Percentiles rank a stretch among this genome's conserved stretches.
Conservation (phyloP, 2,329 filamentous ascomycete genomes). For the Diaporthe aspalathi region DNA sequence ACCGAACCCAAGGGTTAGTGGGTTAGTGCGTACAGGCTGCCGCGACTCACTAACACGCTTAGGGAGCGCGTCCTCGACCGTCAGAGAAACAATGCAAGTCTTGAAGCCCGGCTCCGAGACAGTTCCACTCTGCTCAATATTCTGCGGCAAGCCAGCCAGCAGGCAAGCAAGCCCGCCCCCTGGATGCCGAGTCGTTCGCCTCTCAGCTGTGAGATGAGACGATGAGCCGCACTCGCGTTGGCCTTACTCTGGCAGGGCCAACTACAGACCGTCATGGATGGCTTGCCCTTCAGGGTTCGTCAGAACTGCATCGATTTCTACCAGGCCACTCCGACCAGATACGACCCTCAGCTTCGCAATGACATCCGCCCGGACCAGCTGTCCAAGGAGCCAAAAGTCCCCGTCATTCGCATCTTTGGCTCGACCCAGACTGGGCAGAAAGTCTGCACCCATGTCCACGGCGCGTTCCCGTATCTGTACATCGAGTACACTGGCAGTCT, state of each 20-base stretch:
- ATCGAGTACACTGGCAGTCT: slow-evolving; percentile 83
- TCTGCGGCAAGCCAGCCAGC: neutral
- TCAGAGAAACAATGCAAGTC: neutral
- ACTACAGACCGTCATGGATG: slow-evolving; percentile 60
- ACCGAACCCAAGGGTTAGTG: neutral
- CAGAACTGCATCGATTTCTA: slow-evolving; percentile 98
- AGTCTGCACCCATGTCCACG: slow-evolving; percentile 95
- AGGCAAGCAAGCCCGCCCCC: too few species aligned
- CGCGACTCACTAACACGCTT: slow-evolving; percentile 27
- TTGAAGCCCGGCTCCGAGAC: neutral
- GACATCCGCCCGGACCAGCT: slow-evolving; percentile 69
- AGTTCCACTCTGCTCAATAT: neutral
- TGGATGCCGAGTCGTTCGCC: neutral
- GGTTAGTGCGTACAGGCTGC: neutral
- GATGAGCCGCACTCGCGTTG: slow-evolving; percentile 17
- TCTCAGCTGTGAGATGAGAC: neutral
- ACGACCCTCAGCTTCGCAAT: slow-evolving; percentile 83
- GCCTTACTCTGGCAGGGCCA: slow-evolving; percentile 1
- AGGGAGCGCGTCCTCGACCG: slow-evolving; percentile 23
- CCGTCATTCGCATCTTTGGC: slow-evolving; percentile 90
- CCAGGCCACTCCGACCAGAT: slow-evolving; percentile 79
- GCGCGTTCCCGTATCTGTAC: slow-evolving; percentile 95
- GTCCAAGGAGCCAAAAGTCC: slow-evolving; percentile 77
- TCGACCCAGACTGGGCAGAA: slow-evolving; percentile 95
- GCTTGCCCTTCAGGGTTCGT: slow-evolving; percentile 80